Evolutionary conservation across 371 early-diverging fungal genomes (phyloP), one percentile per base, ranked within the genome.

Genomic region (Chytridiales sp.): DNA sequence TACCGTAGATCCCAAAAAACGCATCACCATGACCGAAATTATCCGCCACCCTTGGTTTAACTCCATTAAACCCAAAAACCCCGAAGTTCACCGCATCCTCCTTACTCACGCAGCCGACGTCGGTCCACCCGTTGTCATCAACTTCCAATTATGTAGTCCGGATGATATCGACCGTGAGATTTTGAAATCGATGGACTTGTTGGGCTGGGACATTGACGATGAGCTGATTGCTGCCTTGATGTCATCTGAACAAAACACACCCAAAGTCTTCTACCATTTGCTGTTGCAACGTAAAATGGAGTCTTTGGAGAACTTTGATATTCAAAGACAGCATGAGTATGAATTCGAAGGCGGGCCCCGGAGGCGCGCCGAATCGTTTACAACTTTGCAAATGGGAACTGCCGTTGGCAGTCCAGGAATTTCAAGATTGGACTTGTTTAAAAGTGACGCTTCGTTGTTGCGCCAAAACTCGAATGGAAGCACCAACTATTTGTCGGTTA

Each of bases 191-290:
- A 73, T 79, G 11, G 59, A 62, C 54, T 64, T 75, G 5, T 68
- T 81, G 4, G 73, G 73, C 4, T 81, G 73, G 71, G 69, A 58
- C 15, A 77, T 75, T n/a, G 74, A 70, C 15, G 69, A 73, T 2
- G 56, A 70, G 35, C 24, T 47, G 19, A 6, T 64, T 4, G 21
- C 43, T 19, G 54, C 44, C 4, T 24, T 69, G 27, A 26, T 67
- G 26, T 30, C 35, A 27, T 24, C 56, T 49, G 66, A 27, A 38
- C 54, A 19, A 49, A 75, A 74, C 40, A 67, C 68, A 51, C 84
- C 83, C 47, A 85, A 86, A 61, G 69, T 81, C 5, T 86, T 83
- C 49, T 86, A 86, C 57, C 73, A 74, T n/a, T 60, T 86, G 11
- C 68, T 86, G 3, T 66, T 49, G n/a, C 69, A 73, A 34, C 77